Evolutionary conservation across 306 rosid species (phyloP), one percentile per base, ranked within the genome.

Genomic region (Dalbergia cochinchinensis): DNA sequence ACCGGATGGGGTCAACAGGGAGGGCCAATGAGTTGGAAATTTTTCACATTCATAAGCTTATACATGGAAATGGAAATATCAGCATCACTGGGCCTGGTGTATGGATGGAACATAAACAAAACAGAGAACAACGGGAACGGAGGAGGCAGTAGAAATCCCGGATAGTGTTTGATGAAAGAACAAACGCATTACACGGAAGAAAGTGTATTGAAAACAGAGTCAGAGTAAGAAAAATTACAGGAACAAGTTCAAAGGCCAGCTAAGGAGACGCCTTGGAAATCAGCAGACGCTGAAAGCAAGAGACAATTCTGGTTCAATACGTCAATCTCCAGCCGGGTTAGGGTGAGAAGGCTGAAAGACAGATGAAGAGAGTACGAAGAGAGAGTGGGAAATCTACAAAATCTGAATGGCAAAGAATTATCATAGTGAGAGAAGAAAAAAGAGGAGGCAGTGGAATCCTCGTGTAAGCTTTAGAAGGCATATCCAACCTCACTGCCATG

Each of bases 381-480:
- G 85, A 76, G 85, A 76, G 71, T 74, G 65, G 76, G 62, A 84
- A 85, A 89, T 86, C 87, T 80, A 75, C 80, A 74, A 71, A 87
- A 80, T 94, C 86, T 77, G 83, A 84, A 83, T 79, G 87, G 84
- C 42, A 74, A 84, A 85, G 84, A 85, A 86, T 86, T 82, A 83
- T 83, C 86, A 78, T 41, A 69, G 86, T 78, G 84, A 47, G 83
- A 84, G 84, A 86, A 55, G 85, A 82, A 82, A 77, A 79, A 74
- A 62, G 83, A 62, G 85, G 73, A 26, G 63, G 71, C 51, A 86
- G 70, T 57, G 34, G 77, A 82, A 86, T 88, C 90, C 90, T 81
- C 89, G 91, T 89, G 97, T 86, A 75, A 82, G 90, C 90, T 78
- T 84, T 84, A 77, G 51, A 81, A 62, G 90, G 89, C 77, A 77